Evolutionary conservation across 495 filamentous ascomycete genomes (phyloP).

Genomic region (Bathelium albidoporum): DNA sequence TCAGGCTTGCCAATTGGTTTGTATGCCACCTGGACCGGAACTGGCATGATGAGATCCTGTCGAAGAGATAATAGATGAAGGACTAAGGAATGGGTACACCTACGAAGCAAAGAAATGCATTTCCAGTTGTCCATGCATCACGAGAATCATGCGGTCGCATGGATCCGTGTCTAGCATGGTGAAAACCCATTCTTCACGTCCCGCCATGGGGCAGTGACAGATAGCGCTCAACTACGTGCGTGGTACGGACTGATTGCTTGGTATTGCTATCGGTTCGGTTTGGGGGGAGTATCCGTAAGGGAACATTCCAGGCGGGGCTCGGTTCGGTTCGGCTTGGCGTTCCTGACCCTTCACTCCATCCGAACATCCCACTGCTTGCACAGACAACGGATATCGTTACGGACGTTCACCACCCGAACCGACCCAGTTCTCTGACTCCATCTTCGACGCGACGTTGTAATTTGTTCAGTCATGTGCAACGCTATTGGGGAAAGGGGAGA

Average conservation of each 20-base stretch:
- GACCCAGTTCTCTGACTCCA: neutral
- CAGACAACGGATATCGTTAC: no score
- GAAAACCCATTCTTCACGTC: neutral
- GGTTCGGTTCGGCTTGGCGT: neutral
- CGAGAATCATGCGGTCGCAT: neutral
- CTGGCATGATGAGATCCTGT: constrained; percentile 19
- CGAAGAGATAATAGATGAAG: neutral
- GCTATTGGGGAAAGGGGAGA: neutral
- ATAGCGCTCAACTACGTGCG: neutral
- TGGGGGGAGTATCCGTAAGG: no score
- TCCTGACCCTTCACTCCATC: neutral
- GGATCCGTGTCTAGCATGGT: neutral
- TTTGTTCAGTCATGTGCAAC: neutral
- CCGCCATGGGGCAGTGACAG: neutral
- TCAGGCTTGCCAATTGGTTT: constrained; percentile 26
- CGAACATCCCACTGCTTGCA: no score
- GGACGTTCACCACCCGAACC: neutral
- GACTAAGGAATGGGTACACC: neutral
- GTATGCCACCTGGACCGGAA: constrained; percentile 28
- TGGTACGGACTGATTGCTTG: neutral
- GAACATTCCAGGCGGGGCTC: no score
- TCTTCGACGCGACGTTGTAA: no score
- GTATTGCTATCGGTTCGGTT: neutral
- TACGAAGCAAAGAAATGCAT: neutral
- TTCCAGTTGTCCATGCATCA: neutral